Evolutionary conservation across 2,329 filamentous ascomycete species (phyloP), one percentile per base, ranked within the genome.

Genomic region (Ceratocystis huliohia): DNA sequence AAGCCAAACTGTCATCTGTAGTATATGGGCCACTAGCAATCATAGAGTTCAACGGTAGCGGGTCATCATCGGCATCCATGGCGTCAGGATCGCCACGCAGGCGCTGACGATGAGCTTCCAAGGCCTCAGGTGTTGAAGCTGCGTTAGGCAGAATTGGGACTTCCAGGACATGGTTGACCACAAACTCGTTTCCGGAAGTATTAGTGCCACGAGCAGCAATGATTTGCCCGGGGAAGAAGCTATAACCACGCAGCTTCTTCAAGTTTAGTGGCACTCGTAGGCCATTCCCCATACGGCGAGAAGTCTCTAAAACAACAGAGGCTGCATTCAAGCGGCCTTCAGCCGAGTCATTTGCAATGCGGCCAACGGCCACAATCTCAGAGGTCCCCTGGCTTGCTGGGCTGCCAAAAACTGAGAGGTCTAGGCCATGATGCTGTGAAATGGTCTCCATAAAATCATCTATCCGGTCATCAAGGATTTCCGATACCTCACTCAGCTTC

Each of bases 191-290:
- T 0, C 93, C 93, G 0, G 90, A 91, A 22, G 91, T 86, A 73
- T 99, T 99, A 71, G 86, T 91, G 6, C 94, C 94, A 69, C 83
- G 83, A 33, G 97, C 76, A 5, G 93, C 94, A 37, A 96, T 90
- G 64, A 97, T 91, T 73, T 97, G 92, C 5, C 94, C 94, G 0
- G 93, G 94, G 74, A 97, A 97, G 78, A 97, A 90, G 73, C 90
- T 88, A 76, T 88, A 94, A 1, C 82, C 70, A 37, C 80, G 77
- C 1, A 96, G 74, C 1, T 82, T 82, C 68, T 88, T 83, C 67
- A 96, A 78, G 70, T 90, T 89, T 20, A 99, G 76, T 3, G 91
- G 89, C 37, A 96, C 84, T 67, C 94, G 84, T 67, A 89, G 78
- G 3, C 92, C 94, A 69, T 88, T 89, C 45, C 94, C 94, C 71